These are phyloP conservation scores for Raffaelea deltoideospora DNA, from an alignment of 2,329 filamentous ascomycete species.

Conservation along the genomic window DNA sequence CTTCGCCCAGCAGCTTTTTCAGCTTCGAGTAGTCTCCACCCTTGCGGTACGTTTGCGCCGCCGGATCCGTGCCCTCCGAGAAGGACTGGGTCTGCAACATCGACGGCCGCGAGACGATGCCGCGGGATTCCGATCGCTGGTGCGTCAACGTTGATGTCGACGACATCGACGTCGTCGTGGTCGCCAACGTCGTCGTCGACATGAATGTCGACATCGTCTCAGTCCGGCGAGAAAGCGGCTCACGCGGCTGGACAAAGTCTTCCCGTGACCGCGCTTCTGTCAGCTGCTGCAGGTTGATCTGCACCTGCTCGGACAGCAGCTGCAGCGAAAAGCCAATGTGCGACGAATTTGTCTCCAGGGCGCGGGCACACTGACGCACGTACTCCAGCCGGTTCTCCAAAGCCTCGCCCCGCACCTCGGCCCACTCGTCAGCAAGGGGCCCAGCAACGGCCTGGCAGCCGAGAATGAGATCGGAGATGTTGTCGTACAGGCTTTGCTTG, in stretches of 20 bases:
- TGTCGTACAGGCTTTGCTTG: conserved; percentile 89
- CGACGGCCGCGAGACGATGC: conserved; percentile 25
- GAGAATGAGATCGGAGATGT: conserved; percentile 75
- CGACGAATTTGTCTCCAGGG: conserved; percentile 72
- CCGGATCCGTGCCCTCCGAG: conserved; percentile 38
- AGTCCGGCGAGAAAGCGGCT: conserved; percentile 38
- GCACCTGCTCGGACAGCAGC: conserved; percentile 69
- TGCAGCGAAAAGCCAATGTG: conserved; percentile 82
- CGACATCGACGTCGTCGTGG: not conserved
- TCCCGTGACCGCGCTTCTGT: conserved; percentile 28
- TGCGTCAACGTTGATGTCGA: conserved; percentile 21
- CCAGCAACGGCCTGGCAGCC: conserved; percentile 85
- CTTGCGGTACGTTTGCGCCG: conserved; percentile 34
- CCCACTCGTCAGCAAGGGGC: conserved; percentile 88
- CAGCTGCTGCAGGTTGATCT: conserved; percentile 35
- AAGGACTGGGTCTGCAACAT: conserved; percentile 47
- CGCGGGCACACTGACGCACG: conserved; percentile 60
- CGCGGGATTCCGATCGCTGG: conserved; percentile 42
- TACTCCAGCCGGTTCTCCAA: conserved; percentile 74
- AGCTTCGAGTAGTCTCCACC: conserved; percentile 49
- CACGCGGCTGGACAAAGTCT: conserved; percentile 27
- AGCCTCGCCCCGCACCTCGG: conserved; percentile 77
- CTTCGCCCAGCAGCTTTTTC: conserved; percentile 51
- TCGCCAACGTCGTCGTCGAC: conserved; percentile 10
- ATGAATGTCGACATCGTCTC: conserved; percentile 40